phyloP scores from a whole-genome alignment of 805 yeast genomes.

The Naumovozyma dairenensis region DNA sequence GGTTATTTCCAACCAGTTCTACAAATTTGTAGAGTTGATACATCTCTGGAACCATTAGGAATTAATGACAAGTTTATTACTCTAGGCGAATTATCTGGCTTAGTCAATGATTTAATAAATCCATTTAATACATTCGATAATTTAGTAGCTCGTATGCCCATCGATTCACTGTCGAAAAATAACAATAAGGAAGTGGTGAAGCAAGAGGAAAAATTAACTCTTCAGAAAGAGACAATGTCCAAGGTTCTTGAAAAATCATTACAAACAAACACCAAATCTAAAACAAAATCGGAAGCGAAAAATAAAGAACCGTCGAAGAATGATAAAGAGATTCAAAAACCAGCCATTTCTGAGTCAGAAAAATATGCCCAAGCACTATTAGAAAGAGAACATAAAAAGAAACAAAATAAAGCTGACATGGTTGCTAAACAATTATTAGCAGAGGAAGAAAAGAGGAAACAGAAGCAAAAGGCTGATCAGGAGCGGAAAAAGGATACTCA shows the following conservation, averaged over 20 bases:
- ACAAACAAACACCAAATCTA: not conserved
- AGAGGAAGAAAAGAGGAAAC: slow-evolving; percentile 8
- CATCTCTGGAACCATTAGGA: slow-evolving; percentile 21
- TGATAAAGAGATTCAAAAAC: not conserved
- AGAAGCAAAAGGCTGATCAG: slow-evolving; percentile 5
- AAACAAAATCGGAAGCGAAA: not conserved
- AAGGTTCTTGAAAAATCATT: too few species aligned
- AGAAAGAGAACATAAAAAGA: slow-evolving; percentile 1
- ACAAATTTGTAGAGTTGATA: slow-evolving; percentile 41
- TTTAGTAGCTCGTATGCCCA: slow-evolving; percentile 1
- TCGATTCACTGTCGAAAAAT: too few species aligned
- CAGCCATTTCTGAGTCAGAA: too few species aligned
- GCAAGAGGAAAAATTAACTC: too few species aligned
- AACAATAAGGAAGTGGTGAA: too few species aligned
- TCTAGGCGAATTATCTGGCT: slow-evolving; percentile 16
- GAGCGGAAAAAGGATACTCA: too few species aligned
- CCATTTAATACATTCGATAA: slow-evolving; percentile 22
- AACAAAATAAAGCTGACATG: slow-evolving; percentile 14
- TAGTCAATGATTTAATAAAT: slow-evolving; percentile 18
- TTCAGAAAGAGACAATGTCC: too few species aligned
- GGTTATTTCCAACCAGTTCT: slow-evolving; percentile 53
- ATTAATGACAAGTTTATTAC: slow-evolving; percentile 20
- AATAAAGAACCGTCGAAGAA: not conserved
- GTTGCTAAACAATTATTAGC: slow-evolving; percentile 16
- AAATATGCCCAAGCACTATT: not conserved